Conservation (phyloP, 2,329 filamentous ascomycete species). For the Lachnellula subtilissima region DNA sequence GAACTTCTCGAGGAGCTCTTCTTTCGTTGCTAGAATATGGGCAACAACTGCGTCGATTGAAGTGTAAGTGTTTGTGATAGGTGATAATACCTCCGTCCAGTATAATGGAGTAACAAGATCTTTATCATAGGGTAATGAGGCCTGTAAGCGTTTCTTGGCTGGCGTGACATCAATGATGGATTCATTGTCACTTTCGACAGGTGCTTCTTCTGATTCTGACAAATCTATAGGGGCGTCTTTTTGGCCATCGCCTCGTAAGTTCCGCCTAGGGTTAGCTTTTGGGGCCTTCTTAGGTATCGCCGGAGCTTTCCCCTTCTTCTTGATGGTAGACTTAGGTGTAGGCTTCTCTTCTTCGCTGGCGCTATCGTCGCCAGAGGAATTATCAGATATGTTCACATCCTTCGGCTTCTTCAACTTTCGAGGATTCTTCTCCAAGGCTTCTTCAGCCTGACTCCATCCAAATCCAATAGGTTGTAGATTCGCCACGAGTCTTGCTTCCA, state of each 20-base stretch:
- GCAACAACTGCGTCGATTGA: constrained; percentile 71
- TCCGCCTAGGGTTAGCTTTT: constrained; percentile 17
- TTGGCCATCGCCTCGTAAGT: constrained; percentile 23
- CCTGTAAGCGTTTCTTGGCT: constrained; percentile 7
- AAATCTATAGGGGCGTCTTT: constrained; percentile 38
- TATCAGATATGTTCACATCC: constrained; percentile 34
- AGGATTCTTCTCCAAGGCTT: constrained; percentile 50
- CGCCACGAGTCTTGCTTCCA: constrained; percentile 79
- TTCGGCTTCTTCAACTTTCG: constrained; percentile 22
- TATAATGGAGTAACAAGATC: constrained; percentile 84
- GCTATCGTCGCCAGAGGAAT: constrained; percentile 8
- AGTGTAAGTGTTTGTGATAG: constrained; percentile 71
- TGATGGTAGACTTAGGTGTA: constrained; percentile 20
- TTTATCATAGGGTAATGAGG: constrained; percentile 57
- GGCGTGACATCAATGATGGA: constrained; percentile 51
- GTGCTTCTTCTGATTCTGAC: constrained; percentile 45
- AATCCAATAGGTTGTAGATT: constrained; percentile 85
- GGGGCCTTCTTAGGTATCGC: constrained; percentile 13
- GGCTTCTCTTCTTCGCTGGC: constrained; percentile 21
- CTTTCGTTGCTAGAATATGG: constrained; percentile 62
- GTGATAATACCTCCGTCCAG: constrained; percentile 87
- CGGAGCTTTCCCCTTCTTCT: constrained; percentile 16
- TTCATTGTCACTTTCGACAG: constrained; percentile 47
- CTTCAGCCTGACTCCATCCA: constrained; percentile 84
- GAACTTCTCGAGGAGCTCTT: constrained; percentile 68